Base-by-base conservation (phyloP, 345 rosid genomes). In the Stellera chamaejasme region DNA sequence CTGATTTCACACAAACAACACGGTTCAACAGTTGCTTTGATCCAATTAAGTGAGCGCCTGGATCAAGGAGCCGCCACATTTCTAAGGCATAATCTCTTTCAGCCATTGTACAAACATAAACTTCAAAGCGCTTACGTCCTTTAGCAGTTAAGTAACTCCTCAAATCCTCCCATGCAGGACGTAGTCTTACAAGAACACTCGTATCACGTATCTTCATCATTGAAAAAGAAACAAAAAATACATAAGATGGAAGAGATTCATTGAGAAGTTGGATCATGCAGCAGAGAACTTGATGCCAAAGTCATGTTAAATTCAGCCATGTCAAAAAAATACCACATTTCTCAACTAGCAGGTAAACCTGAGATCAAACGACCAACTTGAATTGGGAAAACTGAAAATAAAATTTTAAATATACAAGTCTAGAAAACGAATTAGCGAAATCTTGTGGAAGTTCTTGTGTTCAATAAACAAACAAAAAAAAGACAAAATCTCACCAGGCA, bases 11-110 rank as follows among this genome's bases (percentile, higher is more conserved):
- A 58, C 99, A 94, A 54, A 87, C 85, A 58, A 94, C 82, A 42
- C 96, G 90, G 64, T 94, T 77, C 60, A 39, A 68, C 48, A 87
- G 97, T 70, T 94, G 85, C 67, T 75, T 85, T 63, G 82, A 69
- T 66, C 70, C 73, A 60, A 94, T 94, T 58, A 94, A 64, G 65
- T 79, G 88, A 28, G 88, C 76, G 68, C 77, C 96, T 2, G 96
- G 97, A 69, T 90, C 99, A 76, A 90, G 97, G 68, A 90, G 92
- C 79, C 99, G 85, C 99, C 99, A 90, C 81, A 94, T 94, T 76
- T 94, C 99, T 44, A 94, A 79, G 59, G 99, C 99, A 85, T 90
- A 94, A 75, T 94, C 96, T 67, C 96, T 79, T 79, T 94, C 99
- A 59, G 99, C 99, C 99, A 94, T 94, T 10, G 99, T 94, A 69